Conservation (phyloP, 2,329 filamentous ascomycete species). For the Calycina herbarum region DNA sequence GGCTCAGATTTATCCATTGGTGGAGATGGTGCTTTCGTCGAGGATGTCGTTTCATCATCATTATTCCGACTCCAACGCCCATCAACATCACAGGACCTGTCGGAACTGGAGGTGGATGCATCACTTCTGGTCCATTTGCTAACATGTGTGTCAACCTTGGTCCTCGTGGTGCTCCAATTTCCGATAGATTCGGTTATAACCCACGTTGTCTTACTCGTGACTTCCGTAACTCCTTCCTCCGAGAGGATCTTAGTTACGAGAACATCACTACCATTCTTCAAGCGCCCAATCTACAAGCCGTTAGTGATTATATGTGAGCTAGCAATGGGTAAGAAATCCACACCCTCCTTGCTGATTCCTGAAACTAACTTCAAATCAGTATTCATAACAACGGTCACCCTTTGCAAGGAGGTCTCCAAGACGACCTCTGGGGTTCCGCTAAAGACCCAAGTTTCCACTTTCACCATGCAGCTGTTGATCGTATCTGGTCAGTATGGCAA, state of each 20-base stretch:
- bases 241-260: not conserved
- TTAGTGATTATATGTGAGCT: not conserved
- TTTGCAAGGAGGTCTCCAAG: not conserved
- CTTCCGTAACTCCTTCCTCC: not conserved
- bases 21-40: slow-evolving; percentile 44
- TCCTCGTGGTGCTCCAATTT: slow-evolving; percentile 14
- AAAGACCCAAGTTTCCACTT: not conserved
- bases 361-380: not conserved
- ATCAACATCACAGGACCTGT: slow-evolving; percentile 26
- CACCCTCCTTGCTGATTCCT: not conserved
- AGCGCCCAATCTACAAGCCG: not conserved
- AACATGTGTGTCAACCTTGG: slow-evolving; percentile 34
- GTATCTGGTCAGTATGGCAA: slow-evolving; percentile 4
- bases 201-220: slow-evolving; percentile 8
- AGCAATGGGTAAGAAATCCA: not conserved
- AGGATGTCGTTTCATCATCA: slow-evolving; percentile 12
- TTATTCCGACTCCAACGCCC: slow-evolving; percentile 36
- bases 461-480: not conserved
- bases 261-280: not conserved
- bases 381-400: not conserved
- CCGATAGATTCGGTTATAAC: slow-evolving; percentile 10
- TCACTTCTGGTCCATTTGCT: slow-evolving; percentile 48
- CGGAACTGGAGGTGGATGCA: slow-evolving; percentile 54
- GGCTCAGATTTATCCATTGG: slow-evolving; percentile 46
- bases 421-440: slow-evolving; percentile 1